Evolutionary conservation across 2,329 filamentous ascomycete species (phyloP), one percentile per base, ranked within the genome.

Genomic region (Aspergillus vadensis): DNA sequence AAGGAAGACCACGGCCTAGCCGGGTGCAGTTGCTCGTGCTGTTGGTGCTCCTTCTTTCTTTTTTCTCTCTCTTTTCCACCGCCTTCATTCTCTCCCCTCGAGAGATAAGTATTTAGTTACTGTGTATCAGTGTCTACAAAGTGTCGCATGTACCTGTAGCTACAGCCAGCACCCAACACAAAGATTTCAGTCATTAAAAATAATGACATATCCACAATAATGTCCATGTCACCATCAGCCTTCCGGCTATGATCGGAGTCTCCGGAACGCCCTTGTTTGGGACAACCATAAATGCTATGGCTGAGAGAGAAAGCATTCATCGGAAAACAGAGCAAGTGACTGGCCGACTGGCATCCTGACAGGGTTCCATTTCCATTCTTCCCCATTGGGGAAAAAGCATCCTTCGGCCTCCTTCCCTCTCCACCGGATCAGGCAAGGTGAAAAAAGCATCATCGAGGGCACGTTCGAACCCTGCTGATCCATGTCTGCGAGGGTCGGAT

Each of bases 351-450:
- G 21, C 44, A 49, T 49, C 15, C 44, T 25, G 21, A 49, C 21
- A 49, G 32, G 32, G 52, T 55, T 19, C 32, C 52, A 55, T 55
- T 43, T 17, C 44, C 44, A 25, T 30, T 30, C 47, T 17, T 50
- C 47, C 47, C 47, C 47, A 50, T 50, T 30, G 25, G 47, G 47
- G 25, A 50, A 32, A 50, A 50, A 30, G n/a, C 17, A 27, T 17
- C 47, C 47, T 17, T 27, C 32, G 25, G 25, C 12, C 32, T 36
- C 32, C 32, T 14, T 36, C 32, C 32, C 32, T 36, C 32, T 36
- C 47, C 23, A 49, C 57, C 57, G 57, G 52, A 59, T 50, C 21
- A 47, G 57, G 57, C 52, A 59, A 56, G 48, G 51, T 19, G 51
- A 27, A 59, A 36, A 25, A 27, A 27, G 25, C 25, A 27, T 27